These are phyloP conservation scores for Wickerhamomyces bovis DNA, from an alignment of 805 yeast genomes.

Conservation along the genomic window DNA sequence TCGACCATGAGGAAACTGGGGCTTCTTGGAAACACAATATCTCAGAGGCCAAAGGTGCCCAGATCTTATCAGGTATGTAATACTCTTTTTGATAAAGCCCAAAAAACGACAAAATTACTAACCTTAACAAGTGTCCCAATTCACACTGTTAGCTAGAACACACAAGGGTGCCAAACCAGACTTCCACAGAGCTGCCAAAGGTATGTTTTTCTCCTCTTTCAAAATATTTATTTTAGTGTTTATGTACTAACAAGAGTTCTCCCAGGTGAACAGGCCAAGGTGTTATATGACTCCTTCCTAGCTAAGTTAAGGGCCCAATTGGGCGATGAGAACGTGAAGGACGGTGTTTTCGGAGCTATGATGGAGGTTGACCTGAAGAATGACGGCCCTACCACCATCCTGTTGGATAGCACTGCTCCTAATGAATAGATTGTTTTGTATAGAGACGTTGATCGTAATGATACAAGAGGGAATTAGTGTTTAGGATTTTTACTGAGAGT, in stretches of 20 bases:
- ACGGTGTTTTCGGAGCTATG: conserved; percentile 94
- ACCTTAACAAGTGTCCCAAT: conserved; percentile 62
- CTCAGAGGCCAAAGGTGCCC: conserved; percentile 61
- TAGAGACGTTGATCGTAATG: not conserved
- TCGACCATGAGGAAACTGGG: conserved; percentile 60
- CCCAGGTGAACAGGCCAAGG: conserved; percentile 47
- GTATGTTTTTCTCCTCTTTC: conserved; percentile 38
- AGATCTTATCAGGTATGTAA: conserved; percentile 58
- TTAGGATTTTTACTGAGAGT: too few relatives aligned
- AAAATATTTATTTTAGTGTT: conserved; percentile 40
- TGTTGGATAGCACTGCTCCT: conserved; percentile 53
- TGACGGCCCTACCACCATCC: conserved; percentile 91
- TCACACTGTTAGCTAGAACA: conserved; percentile 79
- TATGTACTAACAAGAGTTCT: not conserved
- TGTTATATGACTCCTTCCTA: conserved; percentile 44
- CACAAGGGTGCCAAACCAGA: conserved; percentile 94
- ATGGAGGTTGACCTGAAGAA: conserved; percentile 88
- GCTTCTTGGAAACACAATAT: conserved; percentile 74
- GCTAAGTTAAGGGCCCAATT: conserved; percentile 40
- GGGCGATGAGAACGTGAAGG: conserved; percentile 64
- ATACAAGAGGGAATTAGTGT: too few relatives aligned
- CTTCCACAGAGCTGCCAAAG: conserved; percentile 87
- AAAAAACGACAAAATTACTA: not conserved
- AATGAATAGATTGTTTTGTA: conserved; percentile 11
- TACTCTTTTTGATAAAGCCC: not conserved